Base-by-base conservation (phyloP, 2,329 filamentous ascomycete species). In the Penicillium hordei region DNA sequence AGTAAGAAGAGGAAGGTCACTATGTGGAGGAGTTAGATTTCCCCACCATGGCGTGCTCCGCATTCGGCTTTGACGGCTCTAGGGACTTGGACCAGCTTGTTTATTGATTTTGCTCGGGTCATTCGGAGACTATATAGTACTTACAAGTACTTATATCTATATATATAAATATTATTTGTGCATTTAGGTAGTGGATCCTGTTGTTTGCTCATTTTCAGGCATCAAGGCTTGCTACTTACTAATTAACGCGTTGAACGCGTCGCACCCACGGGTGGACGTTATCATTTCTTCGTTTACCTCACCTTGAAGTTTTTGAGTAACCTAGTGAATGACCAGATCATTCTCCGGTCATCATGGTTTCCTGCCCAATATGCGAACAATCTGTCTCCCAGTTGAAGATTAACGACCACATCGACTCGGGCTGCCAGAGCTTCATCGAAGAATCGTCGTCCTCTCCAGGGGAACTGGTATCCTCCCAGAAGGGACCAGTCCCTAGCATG, bases 371-470 rank as follows among this genome's bases (percentile, higher is more conserved):
- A 64, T 96, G 92, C 79, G 82, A 84, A 70, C 88, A 89, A 67
- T 79, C 82, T 55, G 71, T 73, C 19, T 40, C 70, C 5, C 66
- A 68, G 36, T 58, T 69, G 17, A 84, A 89, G 65, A 97, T 97
- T 80, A 97, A 97, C 77, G 82, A 83, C 65, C 93, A 97, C 75
- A 86, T 97, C 71, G 94, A 97, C 77, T 93, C 91, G 31, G 84
- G 84, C 63, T 97, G 93, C 78, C 75, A 83, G 59, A 81, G 79
- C 36, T 88, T 88, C 71, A 73, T 94, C 61, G 78, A 89, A 57
- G 72, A 78, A 19, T 63, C 75, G 4, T 64, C 75, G 70, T 68
- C 73, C 58, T 68, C 69, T 55, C 84, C 87, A 58, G 70, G 79
- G 65, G 69, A 74, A 33, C 62, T 71, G 53, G 66, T 61, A 60